Percentiles rank a stretch among this genome's conserved stretches.
Conservation (phyloP, 176 grass and related monocot genomes). For the Stipa capillata region DNA sequence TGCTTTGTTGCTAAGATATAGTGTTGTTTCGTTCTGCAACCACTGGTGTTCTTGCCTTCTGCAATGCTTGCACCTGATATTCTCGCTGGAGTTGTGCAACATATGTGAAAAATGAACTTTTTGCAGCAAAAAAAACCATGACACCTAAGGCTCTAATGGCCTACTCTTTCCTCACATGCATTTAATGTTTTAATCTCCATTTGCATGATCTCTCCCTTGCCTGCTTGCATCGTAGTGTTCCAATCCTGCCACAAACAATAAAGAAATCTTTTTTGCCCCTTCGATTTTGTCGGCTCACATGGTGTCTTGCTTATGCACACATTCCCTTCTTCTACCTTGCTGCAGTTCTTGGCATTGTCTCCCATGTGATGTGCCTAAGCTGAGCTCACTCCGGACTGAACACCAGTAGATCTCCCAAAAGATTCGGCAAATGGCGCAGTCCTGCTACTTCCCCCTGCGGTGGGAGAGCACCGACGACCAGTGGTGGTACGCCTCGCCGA, state of each 20-base stretch:
- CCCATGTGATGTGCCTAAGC: conserved; percentile 22
- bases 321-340: conserved; percentile 14
- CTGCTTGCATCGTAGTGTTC: conserved; percentile 1
- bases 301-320: conserved; percentile 6
- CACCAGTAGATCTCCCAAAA: conserved; percentile 8
- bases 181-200: background rate
- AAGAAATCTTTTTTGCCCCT: background rate
- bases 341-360: conserved; percentile 15
- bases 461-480: conserved; percentile 99
- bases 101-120: no score
- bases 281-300: conserved; percentile 31
- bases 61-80: background rate
- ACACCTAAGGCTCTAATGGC: background rate
- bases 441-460: conserved; percentile 86
- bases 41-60: background rate
- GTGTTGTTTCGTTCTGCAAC: no score
- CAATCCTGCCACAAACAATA: conserved; percentile 1
- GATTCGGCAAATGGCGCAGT: conserved; percentile 31
- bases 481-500: conserved; percentile 97
- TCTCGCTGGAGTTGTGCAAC: background rate
- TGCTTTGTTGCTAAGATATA: background rate
- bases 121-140: background rate
- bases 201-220: background rate
- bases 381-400: conserved; percentile 8
- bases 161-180: background rate